Evolutionary conservation across 176 grass and related monocot species (phyloP), one percentile per base, ranked within the genome.

Genomic region (Miscanthus lutarioriparius): DNA sequence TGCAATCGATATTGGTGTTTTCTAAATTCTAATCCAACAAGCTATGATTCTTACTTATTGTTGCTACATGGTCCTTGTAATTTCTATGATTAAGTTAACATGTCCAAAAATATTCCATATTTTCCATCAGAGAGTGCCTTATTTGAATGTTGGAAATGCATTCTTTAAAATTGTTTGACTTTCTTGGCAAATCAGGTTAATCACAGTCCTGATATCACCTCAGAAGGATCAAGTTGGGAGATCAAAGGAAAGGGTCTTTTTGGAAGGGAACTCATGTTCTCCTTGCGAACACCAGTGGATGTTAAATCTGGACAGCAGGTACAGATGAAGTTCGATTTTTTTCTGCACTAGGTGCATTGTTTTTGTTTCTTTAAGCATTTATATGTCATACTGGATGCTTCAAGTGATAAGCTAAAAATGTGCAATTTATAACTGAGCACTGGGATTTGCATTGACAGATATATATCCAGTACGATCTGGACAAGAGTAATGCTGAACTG

Each of bases 401-500:
- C 44, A 43, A 23, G 33, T 74, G 67, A 78, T 79, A 88, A 33
- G 36, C 45, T 80, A 59, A 11, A 72, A 66, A 17, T 74, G 45
- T 75, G 77, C 19, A 59, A 56, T 32, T 64, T 62, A 86, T 66
- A 58, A 49, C 51, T 49, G 76, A 77, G 62, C 37, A 49, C 43
- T 49, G 76, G 62, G 67, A 44, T 33, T 47, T 83, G 65, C 38
- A 23, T 82, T 79, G 14, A 72, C 89, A 95, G 96, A 88, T 99
- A 75, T 99, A 83, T 78, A 84, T 99, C 76, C 96, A 99, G 63
- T 96, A 94, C 67, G 93, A 96, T 56, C 44, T 88, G 33, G 71
- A 88, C 69, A 99, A 99, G 89, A 99, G 96, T 81, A 99, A 99
- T 84, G 86, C 90, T 64, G 93, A 96, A 85, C 64, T 99, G 75